Percentiles rank a stretch among this genome's conserved stretches.
phyloP scores from a whole-genome alignment of 768 basidiomycete genomes.

The Roridomyces roridus region DNA sequence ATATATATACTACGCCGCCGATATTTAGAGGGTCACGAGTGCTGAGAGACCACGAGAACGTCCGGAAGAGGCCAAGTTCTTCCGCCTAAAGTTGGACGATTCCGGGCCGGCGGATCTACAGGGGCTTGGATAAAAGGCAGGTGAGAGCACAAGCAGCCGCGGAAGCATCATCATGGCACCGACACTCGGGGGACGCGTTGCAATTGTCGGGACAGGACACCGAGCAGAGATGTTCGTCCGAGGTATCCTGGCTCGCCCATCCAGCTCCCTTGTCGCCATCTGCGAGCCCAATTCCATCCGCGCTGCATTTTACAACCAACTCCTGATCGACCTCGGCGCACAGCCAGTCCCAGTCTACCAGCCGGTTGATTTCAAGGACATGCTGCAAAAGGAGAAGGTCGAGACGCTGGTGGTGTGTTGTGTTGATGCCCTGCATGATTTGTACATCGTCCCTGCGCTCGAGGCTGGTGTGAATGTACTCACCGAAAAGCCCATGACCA shows the following conservation, averaged over 20 bases:
- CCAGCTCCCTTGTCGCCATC: conserved; percentile 47
- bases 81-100: no score
- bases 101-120: no score
- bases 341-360: conserved; percentile 44
- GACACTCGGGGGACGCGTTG: conserved; percentile 42
- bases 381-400: conserved; percentile 51
- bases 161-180: conserved; percentile 26
- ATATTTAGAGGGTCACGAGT: no score
- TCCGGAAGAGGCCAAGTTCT: no score
- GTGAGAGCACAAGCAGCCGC: background rate
- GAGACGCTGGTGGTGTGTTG: conserved; percentile 57
- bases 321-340: conserved; percentile 45
- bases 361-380: conserved; percentile 47
- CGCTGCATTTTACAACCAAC: conserved; percentile 50
- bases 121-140: no score
- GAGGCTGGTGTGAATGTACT: conserved; percentile 52
- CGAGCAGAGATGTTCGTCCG: conserved; percentile 53
- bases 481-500: conserved; percentile 64
- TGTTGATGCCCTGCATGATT: conserved; percentile 53
- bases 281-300: conserved; percentile 55
- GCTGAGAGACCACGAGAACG: no score
- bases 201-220: conserved; percentile 49
- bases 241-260: conserved; percentile 50
- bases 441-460: conserved; percentile 51
- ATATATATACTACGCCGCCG: no score